Percentiles rank a stretch among this genome's conserved stretches.
These are phyloP conservation scores for Chlorella sorokiniana DNA, from an alignment of 139 green algal species.

Conservation along the genomic window DNA sequence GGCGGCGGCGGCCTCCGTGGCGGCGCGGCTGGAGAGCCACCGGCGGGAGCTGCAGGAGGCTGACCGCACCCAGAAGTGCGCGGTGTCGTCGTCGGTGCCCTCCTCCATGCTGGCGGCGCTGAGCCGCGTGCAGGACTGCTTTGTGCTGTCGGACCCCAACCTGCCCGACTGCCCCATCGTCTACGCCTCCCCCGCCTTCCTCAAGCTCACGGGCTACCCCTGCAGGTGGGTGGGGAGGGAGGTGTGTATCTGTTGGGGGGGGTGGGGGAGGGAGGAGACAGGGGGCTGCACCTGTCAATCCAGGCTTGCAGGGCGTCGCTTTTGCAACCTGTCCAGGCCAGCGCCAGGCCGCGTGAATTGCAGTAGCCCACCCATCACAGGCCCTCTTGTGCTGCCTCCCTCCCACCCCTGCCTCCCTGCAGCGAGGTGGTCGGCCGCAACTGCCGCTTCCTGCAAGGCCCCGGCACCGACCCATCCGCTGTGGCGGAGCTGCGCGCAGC, in stretches of 20 bases:
- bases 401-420: background rate
- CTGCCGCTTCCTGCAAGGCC: constrained; percentile 69
- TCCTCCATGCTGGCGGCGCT: constrained; percentile 56
- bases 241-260: background rate
- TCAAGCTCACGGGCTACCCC: constrained; percentile 58
- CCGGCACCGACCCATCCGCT: constrained; percentile 40
- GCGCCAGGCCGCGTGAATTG: no score
- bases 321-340: no score
- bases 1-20: background rate
- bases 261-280: background rate
- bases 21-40: constrained; percentile 5
- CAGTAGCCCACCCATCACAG: no score
- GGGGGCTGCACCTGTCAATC: background rate
- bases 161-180: constrained; percentile 71
- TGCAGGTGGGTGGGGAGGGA: background rate
- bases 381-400: no score
- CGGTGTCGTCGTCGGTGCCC: constrained; percentile 39
- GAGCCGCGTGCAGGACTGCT: constrained; percentile 57
- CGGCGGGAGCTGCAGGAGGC: background rate
- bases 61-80: constrained; percentile 14
- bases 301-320: no score
- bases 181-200: constrained; percentile 60
- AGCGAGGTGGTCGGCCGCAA: background rate
- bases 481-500: constrained; percentile 45
- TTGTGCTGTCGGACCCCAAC: constrained; percentile 64